Conservation (phyloP, 371 early-diverging fungal species). For the Vairimorpha necatrix region DNA sequence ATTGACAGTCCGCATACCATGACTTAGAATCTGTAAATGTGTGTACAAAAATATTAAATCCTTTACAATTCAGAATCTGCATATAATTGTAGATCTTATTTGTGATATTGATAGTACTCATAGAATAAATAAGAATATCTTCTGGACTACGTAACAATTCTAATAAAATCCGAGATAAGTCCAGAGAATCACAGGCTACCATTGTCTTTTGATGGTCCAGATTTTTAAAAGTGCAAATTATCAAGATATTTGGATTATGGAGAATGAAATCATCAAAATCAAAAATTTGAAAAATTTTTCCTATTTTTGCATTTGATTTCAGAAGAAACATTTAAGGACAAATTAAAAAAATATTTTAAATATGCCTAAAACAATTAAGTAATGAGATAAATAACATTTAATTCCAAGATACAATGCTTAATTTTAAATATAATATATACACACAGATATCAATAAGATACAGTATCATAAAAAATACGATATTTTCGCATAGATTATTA, state of each 20-base stretch:
- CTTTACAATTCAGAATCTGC: neutral
- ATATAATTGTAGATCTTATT: neutral
- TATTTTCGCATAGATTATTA: too few species aligned
- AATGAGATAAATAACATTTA: too few species aligned
- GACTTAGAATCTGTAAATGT: neutral
- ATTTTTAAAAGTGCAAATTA: neutral
- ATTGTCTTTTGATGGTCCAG: neutral
- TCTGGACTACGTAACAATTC: neutral
- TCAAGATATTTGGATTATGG: neutral
- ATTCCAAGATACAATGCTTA: too few species aligned
- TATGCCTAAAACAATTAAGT: neutral
- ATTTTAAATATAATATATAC: too few species aligned
- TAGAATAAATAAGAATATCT: neutral
- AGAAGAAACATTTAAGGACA: neutral
- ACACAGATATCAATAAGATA: too few species aligned
- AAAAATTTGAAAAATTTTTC: neutral
- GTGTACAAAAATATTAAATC: neutral
- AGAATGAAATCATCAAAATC: neutral
- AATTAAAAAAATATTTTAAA: neutral
- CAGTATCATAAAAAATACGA: too few species aligned
- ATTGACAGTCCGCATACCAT: neutral
- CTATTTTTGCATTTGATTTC: neutral
- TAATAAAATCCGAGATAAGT: neutral
- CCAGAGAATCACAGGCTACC: neutral
- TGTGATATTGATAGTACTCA: neutral